These are phyloP conservation scores for Yamadazyma nakazawae DNA, from an alignment of 805 yeast species.

Conservation along the genomic window DNA sequence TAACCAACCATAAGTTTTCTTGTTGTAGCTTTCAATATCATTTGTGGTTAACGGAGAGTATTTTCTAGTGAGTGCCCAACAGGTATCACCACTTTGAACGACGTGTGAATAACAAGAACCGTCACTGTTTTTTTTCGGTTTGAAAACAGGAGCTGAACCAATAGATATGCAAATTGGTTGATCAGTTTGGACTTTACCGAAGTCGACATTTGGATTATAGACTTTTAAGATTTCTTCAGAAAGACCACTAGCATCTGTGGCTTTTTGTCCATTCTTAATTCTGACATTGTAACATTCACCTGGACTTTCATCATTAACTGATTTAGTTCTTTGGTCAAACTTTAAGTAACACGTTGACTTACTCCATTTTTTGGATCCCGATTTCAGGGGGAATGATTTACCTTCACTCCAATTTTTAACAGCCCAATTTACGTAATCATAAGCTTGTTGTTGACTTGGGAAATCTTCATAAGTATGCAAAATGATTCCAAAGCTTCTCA, in stretches of 20 bases:
- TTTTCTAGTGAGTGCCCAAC: conserved; percentile 8
- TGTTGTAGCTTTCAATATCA: conserved; percentile 12
- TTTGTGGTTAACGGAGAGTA: conserved; percentile 10
- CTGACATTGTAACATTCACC: conserved; percentile 11
- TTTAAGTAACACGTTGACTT: conserved; percentile 9
- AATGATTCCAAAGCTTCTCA: conserved; percentile 13
- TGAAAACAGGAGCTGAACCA: conserved; percentile 9
- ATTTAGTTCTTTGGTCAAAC: conserved; percentile 8
- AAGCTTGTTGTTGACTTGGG: conserved; percentile 4
- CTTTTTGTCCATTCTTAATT: background rate
- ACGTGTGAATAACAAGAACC: conserved; percentile 17
- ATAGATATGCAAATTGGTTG: conserved; percentile 11
- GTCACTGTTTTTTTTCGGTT: conserved; percentile 13
- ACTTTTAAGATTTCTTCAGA: conserved; percentile 10
- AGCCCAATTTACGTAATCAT: conserved; percentile 11
- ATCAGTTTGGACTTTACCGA: conserved; percentile 7
- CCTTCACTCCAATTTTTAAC: conserved; percentile 15
- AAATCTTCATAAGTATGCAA: conserved; percentile 5
- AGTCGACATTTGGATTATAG: conserved; percentile 11
- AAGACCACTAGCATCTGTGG: conserved; percentile 6
- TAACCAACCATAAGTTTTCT: conserved; percentile 16
- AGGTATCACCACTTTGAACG: conserved; percentile 15
- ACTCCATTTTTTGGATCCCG: conserved; percentile 10
- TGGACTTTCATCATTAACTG: conserved; percentile 10
- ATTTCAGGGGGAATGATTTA: conserved; percentile 6